phyloP scores from a whole-genome alignment of 306 rosid species.

The Herpetospermum pedunculosum region DNA sequence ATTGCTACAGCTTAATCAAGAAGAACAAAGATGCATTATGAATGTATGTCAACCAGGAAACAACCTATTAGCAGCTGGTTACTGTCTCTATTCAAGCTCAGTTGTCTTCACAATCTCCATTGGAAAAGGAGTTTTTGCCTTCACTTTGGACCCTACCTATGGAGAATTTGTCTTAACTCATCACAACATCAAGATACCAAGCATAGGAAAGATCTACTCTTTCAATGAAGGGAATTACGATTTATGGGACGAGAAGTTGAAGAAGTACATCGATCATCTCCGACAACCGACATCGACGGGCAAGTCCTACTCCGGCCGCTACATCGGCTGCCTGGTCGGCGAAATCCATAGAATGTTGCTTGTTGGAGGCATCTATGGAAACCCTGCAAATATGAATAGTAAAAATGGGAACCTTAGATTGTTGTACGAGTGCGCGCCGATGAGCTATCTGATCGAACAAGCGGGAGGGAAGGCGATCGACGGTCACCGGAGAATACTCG shows the following conservation, averaged over 20 bases:
- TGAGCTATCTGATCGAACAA: slow-evolving; percentile 33
- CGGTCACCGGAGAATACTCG: slow-evolving; percentile 25
- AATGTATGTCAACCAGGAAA: slow-evolving; percentile 32
- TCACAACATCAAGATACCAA: slow-evolving; percentile 22
- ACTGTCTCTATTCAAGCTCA: slow-evolving; percentile 35
- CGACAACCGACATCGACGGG: slow-evolving; percentile 21
- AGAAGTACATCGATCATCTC: slow-evolving; percentile 25
- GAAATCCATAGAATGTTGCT: slow-evolving; percentile 30
- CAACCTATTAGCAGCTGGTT: slow-evolving; percentile 35
- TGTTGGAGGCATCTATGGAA: slow-evolving; percentile 30
- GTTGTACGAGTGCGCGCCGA: slow-evolving; percentile 34
- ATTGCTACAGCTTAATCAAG: slow-evolving; percentile 24
- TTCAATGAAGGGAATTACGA: slow-evolving; percentile 33
- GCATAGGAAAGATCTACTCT: slow-evolving; percentile 25
- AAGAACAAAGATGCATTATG: slow-evolving; percentile 21
- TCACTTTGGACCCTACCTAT: slow-evolving; percentile 28
- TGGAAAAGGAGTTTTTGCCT: slow-evolving; percentile 25
- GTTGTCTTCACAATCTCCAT: slow-evolving; percentile 28
- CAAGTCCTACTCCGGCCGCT: slow-evolving; percentile 28
- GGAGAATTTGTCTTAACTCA: slow-evolving; percentile 35
- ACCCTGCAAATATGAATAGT: slow-evolving; percentile 23
- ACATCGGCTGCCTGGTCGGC: slow-evolving; percentile 31
- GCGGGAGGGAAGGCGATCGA: slow-evolving; percentile 34
- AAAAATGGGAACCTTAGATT: slow-evolving; percentile 28
- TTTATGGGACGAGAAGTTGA: slow-evolving; percentile 28